These are phyloP conservation scores for Starmerella sp. DNA, from an alignment of 805 yeast species.

Conservation along the genomic window DNA sequence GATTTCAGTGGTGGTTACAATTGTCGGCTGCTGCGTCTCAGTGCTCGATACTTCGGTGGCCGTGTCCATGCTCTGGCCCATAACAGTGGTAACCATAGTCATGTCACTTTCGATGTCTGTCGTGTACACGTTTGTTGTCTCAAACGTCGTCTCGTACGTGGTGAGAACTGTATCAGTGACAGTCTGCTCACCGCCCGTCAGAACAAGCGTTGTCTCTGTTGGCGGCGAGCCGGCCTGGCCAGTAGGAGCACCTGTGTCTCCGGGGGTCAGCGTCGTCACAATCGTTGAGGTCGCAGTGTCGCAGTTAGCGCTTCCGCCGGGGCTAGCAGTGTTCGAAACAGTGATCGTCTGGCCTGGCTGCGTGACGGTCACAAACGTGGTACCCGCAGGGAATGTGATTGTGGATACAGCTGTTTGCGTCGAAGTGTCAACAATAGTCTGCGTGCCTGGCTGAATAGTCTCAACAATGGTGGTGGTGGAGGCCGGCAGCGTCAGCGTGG, in stretches of 20 bases:
- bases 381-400: background rate
- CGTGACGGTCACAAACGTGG: background rate
- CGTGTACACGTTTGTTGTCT: background rate
- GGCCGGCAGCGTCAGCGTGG: slow-evolving; percentile 4
- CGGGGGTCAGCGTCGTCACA: background rate
- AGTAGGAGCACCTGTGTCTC: background rate
- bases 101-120: background rate
- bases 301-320: background rate
- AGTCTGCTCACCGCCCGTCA: slow-evolving; percentile 10
- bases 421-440: slow-evolving; percentile 7
- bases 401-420: background rate
- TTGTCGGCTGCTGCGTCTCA: background rate
- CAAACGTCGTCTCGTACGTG: background rate
- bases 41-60: background rate
- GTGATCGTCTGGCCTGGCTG: slow-evolving; percentile 2
- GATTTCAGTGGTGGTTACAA: background rate
- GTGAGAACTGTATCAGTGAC: slow-evolving; percentile 9
- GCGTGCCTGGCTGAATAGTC: slow-evolving; percentile 12
- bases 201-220: background rate
- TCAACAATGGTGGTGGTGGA: slow-evolving; percentile 5
- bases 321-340: slow-evolving; percentile 9
- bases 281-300: background rate
- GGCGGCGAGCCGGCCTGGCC: background rate
- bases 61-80: slow-evolving; percentile 1
- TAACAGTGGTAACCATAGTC: background rate